Conservation (phyloP, 257 asterid species). For the Apocynum venetum region DNA sequence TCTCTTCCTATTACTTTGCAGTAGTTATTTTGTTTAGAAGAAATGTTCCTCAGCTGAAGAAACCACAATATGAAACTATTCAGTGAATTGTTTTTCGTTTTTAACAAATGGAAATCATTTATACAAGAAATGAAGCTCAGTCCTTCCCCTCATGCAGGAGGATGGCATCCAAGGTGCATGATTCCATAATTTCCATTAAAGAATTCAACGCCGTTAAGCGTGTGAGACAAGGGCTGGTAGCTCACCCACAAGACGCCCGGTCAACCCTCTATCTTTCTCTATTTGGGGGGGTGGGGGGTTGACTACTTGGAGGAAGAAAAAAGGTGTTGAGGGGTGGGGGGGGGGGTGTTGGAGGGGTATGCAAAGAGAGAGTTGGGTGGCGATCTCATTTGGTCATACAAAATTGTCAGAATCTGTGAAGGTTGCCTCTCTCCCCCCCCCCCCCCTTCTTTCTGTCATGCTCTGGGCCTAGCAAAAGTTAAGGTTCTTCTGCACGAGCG, state of each 20-base stretch:
- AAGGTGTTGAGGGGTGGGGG: neutral
- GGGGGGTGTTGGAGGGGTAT: neutral
- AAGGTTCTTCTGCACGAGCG: constrained; percentile 23
- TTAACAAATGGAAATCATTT: constrained; percentile 31
- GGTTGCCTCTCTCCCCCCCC: neutral
- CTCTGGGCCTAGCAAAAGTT: neutral
- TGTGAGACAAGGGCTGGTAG: constrained; percentile 80
- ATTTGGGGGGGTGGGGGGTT: neutral
- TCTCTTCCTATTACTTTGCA: neutral
- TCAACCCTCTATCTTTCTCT: constrained; percentile 38
- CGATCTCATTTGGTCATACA: constrained; percentile 24
- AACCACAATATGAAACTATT: neutral
- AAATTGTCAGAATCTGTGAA: neutral
- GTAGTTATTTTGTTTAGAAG: neutral
- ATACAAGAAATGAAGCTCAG: constrained; percentile 16
- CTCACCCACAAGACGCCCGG: constrained; percentile 82
- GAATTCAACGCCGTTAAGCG: constrained; percentile 88
- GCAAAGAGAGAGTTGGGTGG: constrained; percentile 14
- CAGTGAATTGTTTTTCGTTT: neutral
- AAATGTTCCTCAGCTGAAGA: neutral
- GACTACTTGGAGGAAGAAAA: neutral
- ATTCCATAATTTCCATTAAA: constrained; percentile 58
- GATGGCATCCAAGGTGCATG: constrained; percentile 64
- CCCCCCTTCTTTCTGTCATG: neutral
- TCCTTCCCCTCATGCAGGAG: constrained; percentile 6